Evolutionary conservation across 805 yeast genomes (phyloP), one percentile per base, ranked within the genome.

Genomic region (Hanseniaspora thailandica): DNA sequence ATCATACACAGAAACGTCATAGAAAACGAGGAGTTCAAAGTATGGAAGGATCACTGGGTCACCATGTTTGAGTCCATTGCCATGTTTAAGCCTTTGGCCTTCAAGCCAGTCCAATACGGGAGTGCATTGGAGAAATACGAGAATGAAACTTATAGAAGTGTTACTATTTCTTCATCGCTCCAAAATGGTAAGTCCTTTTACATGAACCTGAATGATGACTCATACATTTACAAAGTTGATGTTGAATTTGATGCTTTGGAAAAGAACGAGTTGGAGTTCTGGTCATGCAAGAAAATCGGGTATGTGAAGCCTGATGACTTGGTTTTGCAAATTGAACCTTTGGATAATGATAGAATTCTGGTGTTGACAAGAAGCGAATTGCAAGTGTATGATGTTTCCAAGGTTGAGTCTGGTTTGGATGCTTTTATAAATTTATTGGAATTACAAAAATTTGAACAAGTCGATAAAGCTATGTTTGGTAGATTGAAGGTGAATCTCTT

Each of bases 31-130:
- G 54, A 49, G 22, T 49, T 49, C 19, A 49, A 49, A 26, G 38
- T 49, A 2, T 49, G 54, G 54, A 49, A 49, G 20, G 54, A 49
- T 17, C 38, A 49, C 10, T 49, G 54, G 54, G 15, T 30, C 8
- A 13, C 28, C 5, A 49, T 49, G 54, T 49, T 49, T 35, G 36
- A 41, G 2, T 30, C 22, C 3, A 33, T 49, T 10, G 28, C 43
- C n/a, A 35, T 45, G 13, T 19, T 49, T 4, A 49, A 43, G 19
- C 54, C 54, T 4, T 12, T 49, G 10, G 33, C 15, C 8, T 49
- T 49, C 22, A 41, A 49, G 20, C 12, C 20, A 7, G 15, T 6
- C 2, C 12, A 19, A 1, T 30, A 22, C 12, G 22, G 20, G 12
- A 22, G 12, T 28, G 28, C 47, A 13, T 34, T 49, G 25, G 47